phyloP scores from a whole-genome alignment of 441 rosid species.

The Euphorbia schlechtendalii region DNA sequence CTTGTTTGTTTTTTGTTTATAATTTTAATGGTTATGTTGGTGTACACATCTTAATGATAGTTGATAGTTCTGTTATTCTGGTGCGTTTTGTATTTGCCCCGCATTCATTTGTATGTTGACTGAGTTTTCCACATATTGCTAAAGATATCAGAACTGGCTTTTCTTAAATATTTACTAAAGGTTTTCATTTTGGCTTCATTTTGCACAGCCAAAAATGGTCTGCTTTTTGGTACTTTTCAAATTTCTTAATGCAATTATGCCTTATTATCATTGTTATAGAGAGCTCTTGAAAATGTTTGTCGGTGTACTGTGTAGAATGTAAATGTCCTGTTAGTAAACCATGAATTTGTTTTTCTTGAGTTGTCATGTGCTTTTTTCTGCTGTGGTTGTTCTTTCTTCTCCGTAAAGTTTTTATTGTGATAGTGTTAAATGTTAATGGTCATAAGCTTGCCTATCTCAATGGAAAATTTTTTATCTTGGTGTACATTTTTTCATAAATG shows the following conservation, averaged over 20 bases:
- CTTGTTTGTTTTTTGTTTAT: background rate
- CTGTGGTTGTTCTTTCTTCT: too few relatives aligned
- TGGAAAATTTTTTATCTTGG: too few relatives aligned
- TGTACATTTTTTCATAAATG: too few relatives aligned
- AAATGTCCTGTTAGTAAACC: background rate
- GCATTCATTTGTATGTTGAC: background rate
- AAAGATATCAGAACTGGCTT: background rate
- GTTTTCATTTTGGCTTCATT: too few relatives aligned
- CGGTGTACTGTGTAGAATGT: background rate
- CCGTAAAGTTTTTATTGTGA: too few relatives aligned
- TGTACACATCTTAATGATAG: background rate
- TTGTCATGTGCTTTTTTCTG: too few relatives aligned
- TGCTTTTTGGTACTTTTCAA: too few relatives aligned
- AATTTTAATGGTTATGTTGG: background rate
- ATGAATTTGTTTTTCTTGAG: background rate
- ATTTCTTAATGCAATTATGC: background rate
- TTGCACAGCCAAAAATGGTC: too few relatives aligned
- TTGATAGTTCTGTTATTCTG: background rate
- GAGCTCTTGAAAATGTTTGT: background rate
- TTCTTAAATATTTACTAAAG: too few relatives aligned
- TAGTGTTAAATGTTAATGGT: background rate
- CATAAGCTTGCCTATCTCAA: background rate
- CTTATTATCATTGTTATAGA: background rate
- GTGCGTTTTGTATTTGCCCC: background rate
- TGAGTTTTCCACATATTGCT: background rate